A percentile compares a stretch with the other conserved stretches of the same genome.
These are phyloP conservation scores for Penicillium sp. DNA, from an alignment of 2,329 filamentous ascomycete species.

Conservation along the genomic window DNA sequence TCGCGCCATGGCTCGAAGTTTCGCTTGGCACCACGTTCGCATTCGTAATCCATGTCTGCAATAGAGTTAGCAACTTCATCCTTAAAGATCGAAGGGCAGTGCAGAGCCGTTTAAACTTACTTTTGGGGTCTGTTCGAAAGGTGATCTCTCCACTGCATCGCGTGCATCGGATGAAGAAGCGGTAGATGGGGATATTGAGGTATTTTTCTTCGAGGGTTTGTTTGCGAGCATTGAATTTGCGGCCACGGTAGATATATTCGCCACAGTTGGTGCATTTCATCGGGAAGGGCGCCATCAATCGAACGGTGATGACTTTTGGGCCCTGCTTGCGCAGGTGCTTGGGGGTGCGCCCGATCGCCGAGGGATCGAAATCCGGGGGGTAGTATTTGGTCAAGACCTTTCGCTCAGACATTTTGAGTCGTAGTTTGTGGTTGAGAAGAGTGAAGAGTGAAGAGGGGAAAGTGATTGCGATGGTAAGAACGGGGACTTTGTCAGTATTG, in stretches of 20 bases:
- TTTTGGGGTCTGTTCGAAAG: slow-evolving; percentile 93
- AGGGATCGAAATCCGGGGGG: slow-evolving; percentile 86
- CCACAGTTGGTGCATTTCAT: slow-evolving; percentile 68
- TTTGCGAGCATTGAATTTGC: slow-evolving; percentile 95
- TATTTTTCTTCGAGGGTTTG: slow-evolving; percentile 92
- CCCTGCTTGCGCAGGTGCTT: slow-evolving; percentile 64
- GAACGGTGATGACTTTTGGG: slow-evolving; percentile 81
- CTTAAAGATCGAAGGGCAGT: background rate
- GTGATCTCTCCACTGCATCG: slow-evolving; percentile 85
- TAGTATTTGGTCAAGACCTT: slow-evolving; percentile 71
- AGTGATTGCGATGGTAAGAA: too few species aligned
- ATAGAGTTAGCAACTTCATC: too few species aligned
- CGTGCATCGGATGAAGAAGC: slow-evolving; percentile 91
- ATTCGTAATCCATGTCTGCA: slow-evolving; percentile 74
- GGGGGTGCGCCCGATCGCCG: slow-evolving; percentile 70
- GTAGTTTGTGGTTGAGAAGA: background rate
- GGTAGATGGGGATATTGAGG: slow-evolving; percentile 81
- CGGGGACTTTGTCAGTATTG: too few species aligned
- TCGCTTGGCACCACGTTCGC: slow-evolving; percentile 80
- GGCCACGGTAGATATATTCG: slow-evolving; percentile 88
- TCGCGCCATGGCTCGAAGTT: slow-evolving; percentile 93
- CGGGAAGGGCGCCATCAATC: slow-evolving; percentile 85
- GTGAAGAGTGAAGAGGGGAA: background rate
- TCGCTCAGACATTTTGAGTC: slow-evolving; percentile 75
- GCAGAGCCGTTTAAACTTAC: slow-evolving; percentile 39